These are phyloP conservation scores for Gamsiella multidivaricata DNA, from an alignment of 192 early-diverging fungal genomes.

Conservation along the genomic window DNA sequence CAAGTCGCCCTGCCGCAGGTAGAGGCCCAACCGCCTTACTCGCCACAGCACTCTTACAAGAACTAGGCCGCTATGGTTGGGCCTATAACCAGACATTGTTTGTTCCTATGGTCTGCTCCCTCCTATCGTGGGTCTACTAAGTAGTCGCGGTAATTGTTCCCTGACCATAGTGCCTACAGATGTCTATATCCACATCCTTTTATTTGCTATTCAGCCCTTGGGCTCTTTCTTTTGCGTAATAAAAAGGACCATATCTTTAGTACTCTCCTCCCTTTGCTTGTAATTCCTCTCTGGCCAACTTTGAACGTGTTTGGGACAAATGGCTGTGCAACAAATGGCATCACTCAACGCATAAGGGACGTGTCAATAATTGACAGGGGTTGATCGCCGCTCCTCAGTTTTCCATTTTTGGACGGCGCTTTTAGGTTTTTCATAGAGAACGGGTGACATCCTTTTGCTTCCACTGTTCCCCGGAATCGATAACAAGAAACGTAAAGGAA, in stretches of 20 bases:
- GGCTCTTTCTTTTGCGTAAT: background rate
- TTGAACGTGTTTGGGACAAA: no score
- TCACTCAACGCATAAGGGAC: no score
- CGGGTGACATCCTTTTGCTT: background rate
- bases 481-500: background rate
- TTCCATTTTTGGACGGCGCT: no score
- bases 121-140: no score
- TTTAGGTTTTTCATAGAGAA: no score
- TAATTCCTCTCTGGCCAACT: no score
- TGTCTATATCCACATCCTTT: background rate
- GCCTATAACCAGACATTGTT: background rate
- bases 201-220: background rate
- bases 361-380: no score
- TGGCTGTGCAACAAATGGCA: no score
- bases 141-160: no score
- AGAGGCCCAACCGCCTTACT: constrained; percentile 2
- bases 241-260: background rate
- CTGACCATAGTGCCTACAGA: no score
- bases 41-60: background rate
- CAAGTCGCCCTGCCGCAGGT: background rate
- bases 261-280: no score
- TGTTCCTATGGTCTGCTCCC: background rate
- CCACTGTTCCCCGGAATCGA: constrained; percentile 10
- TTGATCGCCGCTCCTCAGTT: no score
- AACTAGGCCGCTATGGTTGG: background rate